Conservation (phyloP, 306 rosid genomes). For the Mimosa bimucronata region DNA sequence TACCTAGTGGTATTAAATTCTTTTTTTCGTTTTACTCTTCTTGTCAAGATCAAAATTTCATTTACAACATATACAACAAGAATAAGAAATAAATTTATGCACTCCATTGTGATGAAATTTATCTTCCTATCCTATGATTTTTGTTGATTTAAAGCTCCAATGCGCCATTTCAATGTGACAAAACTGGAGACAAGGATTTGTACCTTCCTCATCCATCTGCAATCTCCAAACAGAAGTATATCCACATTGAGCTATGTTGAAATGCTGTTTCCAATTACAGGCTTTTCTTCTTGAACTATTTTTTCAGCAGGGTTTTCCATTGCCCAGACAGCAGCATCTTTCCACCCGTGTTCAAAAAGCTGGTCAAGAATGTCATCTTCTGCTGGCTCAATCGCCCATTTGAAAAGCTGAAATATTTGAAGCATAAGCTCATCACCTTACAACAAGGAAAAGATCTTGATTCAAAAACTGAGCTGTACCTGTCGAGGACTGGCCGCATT, state of each 20-base stretch:
- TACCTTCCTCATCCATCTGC: conserved; percentile 17
- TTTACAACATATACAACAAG: neutral
- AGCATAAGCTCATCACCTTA: conserved; percentile 22
- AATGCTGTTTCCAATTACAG: conserved; percentile 36
- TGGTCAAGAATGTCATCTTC: conserved; percentile 60
- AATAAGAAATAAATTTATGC: neutral
- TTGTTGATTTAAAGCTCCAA: neutral
- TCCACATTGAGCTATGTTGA: conserved; percentile 27
- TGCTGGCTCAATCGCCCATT: conserved; percentile 72
- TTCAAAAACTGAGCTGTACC: conserved; percentile 37
- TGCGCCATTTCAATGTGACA: neutral
- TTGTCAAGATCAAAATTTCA: neutral
- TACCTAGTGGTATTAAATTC: neutral
- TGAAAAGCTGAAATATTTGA: conserved; percentile 50
- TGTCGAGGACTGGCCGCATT: conserved; percentile 43
- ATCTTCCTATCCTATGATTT: neutral
- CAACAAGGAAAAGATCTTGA: conserved; percentile 15
- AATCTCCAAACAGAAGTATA: conserved; percentile 10
- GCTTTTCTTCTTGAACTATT: conserved; percentile 46
- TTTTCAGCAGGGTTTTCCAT: conserved; percentile 55
- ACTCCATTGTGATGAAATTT: neutral
- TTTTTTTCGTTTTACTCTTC: neutral
- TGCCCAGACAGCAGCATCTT: conserved; percentile 70
- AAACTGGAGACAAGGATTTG: conserved; percentile 7
- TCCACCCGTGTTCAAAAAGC: conserved; percentile 62